A percentile compares a stretch with the other conserved stretches of the same genome.
phyloP scores from a whole-genome alignment of 176 grass and related monocot species.

The Oryza nivara region DNA sequence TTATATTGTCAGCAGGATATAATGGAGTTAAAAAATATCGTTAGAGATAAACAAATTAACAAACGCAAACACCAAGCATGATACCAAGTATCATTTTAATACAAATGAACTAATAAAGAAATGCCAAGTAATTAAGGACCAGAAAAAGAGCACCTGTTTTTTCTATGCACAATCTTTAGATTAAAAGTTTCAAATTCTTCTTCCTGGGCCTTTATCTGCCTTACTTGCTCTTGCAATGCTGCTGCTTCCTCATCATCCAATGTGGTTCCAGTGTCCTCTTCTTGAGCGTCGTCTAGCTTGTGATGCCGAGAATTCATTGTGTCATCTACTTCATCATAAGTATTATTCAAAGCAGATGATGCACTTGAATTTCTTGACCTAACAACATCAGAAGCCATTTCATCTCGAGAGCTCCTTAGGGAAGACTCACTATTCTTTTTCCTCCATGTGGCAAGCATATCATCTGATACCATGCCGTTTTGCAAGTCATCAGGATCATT shows the following conservation, averaged over 20 bases:
- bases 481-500: conserved; percentile 65
- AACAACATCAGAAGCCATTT: conserved; percentile 74
- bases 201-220: conserved; percentile 93
- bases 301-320: conserved; percentile 59
- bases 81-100: not conserved
- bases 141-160: conserved; percentile 73
- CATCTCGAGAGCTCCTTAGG: conserved; percentile 71
- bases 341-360: conserved; percentile 62
- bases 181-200: conserved; percentile 99
- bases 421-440: conserved; percentile 86
- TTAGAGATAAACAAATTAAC: conserved; percentile 12
- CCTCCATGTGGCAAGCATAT: conserved; percentile 92
- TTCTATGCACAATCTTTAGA: conserved; percentile 97
- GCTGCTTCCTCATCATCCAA: conserved; percentile 95
- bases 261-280: conserved; percentile 71
- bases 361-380: conserved; percentile 82
- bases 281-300: conserved; percentile 73
- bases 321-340: conserved; percentile 72
- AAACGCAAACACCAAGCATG: conserved; percentile 13
- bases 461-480: conserved; percentile 74
- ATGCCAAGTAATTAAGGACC: not conserved
- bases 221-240: conserved; percentile 96
- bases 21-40: conserved; percentile 31
- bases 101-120: conserved; percentile 12
- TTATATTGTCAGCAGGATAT: conserved; percentile 31